Evolutionary conservation across 2,329 filamentous ascomycete genomes (phyloP).

Genomic region (Cryphonectria nitschkei): DNA sequence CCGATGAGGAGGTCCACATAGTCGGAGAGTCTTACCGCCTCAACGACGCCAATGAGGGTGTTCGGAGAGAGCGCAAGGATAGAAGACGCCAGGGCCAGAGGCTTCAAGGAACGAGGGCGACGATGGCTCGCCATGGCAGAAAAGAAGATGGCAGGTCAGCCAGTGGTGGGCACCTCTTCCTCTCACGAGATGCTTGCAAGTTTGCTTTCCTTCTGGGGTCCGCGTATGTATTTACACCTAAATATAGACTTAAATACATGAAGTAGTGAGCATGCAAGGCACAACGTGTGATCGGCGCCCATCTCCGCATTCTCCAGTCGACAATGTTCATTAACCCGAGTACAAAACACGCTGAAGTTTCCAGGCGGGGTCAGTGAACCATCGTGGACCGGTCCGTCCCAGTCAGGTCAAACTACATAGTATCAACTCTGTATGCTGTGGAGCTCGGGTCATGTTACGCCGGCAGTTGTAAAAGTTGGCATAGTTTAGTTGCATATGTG

Average conservation of each 20-base stretch:
- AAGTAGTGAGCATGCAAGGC: too few relatives aligned
- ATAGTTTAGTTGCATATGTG: background rate
- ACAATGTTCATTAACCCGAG: background rate
- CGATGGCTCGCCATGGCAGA: constrained; percentile 3
- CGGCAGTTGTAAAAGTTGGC: background rate
- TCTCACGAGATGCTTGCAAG: background rate
- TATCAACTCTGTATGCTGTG: background rate
- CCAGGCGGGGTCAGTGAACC: too few relatives aligned
- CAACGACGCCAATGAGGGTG: too few relatives aligned
- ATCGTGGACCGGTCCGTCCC: too few relatives aligned
- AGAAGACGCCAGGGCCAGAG: background rate
- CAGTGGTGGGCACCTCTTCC: background rate
- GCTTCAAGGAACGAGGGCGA: background rate
- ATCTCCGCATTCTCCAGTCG: background rate
- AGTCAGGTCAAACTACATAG: too few relatives aligned
- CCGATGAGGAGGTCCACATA: constrained; percentile 22
- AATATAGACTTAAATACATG: too few relatives aligned
- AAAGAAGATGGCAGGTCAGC: background rate
- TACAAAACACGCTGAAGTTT: background rate
- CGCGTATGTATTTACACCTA: too few relatives aligned
- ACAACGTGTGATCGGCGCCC: too few relatives aligned
- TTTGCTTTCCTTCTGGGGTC: too few relatives aligned
- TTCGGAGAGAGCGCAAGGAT: background rate
- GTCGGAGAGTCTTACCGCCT: constrained; percentile 13
- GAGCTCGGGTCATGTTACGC: background rate